These are phyloP conservation scores for Oldenlandia corymbosa DNA, from an alignment of 257 asterid genomes.

Conservation along the genomic window DNA sequence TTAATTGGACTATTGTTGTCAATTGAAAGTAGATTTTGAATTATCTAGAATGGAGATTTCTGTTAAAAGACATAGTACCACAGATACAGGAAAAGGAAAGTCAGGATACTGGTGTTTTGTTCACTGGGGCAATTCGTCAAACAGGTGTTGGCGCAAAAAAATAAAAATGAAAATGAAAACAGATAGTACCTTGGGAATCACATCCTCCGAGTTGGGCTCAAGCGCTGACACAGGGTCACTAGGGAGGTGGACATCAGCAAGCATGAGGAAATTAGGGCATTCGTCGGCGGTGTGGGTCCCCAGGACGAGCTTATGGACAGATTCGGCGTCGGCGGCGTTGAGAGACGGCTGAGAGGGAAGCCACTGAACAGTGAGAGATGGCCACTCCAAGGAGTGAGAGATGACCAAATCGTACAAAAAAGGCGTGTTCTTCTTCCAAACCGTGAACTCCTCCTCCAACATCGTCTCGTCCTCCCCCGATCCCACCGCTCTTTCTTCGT, in stretches of 20 bases:
- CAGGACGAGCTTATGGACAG: slow-evolving; percentile 54
- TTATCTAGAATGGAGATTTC: too few species aligned
- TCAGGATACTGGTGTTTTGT: neutral
- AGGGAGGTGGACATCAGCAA: slow-evolving; percentile 79
- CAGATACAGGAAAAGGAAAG: too few species aligned
- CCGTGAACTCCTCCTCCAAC: slow-evolving; percentile 81
- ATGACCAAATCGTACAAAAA: slow-evolving; percentile 74
- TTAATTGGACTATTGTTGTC: too few species aligned
- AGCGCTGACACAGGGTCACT: slow-evolving; percentile 45
- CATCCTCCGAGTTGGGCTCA: slow-evolving; percentile 31
- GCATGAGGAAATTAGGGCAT: slow-evolving; percentile 63
- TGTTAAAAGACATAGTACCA: too few species aligned
- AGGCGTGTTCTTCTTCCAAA: slow-evolving; percentile 95
- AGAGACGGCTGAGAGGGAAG: slow-evolving; percentile 47
- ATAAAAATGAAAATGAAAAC: too few species aligned
- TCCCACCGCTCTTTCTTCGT: slow-evolving; percentile 26
- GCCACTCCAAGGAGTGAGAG: slow-evolving; percentile 92
- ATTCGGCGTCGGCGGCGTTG: slow-evolving; percentile 37
- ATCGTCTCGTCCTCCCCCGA: slow-evolving; percentile 34
- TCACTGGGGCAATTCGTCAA: slow-evolving; percentile 30
- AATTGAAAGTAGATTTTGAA: too few species aligned
- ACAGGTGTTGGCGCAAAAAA: slow-evolving; percentile 24
- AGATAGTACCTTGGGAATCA: slow-evolving; percentile 59
- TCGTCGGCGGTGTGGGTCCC: slow-evolving; percentile 91
- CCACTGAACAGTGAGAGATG: slow-evolving; percentile 96